Base-by-base conservation (phyloP, 75 land plant species). In the Gnetum montanum region DNA sequence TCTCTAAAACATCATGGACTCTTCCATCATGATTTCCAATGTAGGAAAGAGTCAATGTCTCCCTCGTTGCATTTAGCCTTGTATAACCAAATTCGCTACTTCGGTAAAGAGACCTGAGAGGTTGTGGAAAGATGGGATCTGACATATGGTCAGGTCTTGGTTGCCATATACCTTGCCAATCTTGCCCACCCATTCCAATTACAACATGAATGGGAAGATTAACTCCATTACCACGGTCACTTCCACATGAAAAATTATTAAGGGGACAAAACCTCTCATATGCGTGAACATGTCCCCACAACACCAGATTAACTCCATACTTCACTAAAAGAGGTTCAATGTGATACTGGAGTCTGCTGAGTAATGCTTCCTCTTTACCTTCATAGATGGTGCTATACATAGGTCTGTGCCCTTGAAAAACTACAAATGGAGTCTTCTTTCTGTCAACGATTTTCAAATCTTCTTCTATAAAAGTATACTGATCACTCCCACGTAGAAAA, bases 121-220 rank as follows among this genome's bases (percentile, higher is more conserved):
- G 88, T 58, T 86, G 93, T 43, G 96, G 96, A 51, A 59, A 90
- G 46, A 90, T 68, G 20, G 96, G 93, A 4, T 46, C 62, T 24
- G 61, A 43, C 28, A 61, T 74, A 33, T 83, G 96, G 34, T 83
- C 82, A 22, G 60, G 47, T 46, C 96, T 69, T 19, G 92, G 88
- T 34, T 87, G 70, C 79, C 92, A 88, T 1, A 49, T 68, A 6
- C 88, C 58, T 36, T 90, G 92, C 84, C 78, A 86, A 64, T 90
- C 96, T 66, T 83, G 88, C 15, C 96, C 96, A 8, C 71, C 96
- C 96, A 90, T 90, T 28, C 96, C 96, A 48, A 90, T 90, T 46
- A 90, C 96, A 24, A 90, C 29, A 61, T 90, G 96, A 6, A 87
- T 72, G 7, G 92, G 75, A 15, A 60, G 65, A 31, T 56, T 54